Base-by-base conservation (phyloP, 257 asterid species). In the Thymus quinquecostatus region DNA sequence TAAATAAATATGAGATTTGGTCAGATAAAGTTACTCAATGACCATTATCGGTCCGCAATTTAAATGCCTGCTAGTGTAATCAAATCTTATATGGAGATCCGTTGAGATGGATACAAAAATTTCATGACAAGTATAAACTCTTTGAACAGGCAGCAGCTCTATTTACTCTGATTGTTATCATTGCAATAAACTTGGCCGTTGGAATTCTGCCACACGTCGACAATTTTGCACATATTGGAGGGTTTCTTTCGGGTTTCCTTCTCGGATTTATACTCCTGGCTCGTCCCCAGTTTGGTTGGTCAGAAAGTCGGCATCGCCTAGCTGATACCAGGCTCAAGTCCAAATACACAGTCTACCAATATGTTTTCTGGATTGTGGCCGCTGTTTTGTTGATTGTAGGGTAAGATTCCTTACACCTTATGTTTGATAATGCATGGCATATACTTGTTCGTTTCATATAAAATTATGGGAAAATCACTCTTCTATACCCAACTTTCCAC, bases 171-270 rank as follows among this genome's bases (percentile, higher is more conserved):
- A 66, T 92, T 11, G 69, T 92, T 76, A 86, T 89, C 70, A 85
- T 88, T 30, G 78, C 67, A 10, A 78, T 92, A 21, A 92, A 92
- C 79, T 82, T 92, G 82, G 96, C 87, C 1, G 92, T 88, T 14
- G 96, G 98, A 29, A 88, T 92, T 74, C 87, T 89, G 44, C 97
- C 97, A 6, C 96, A 87, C 34, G 96, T 92, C 1, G 97, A 92
- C 83, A 89, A 89, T 79, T 92, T 86, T 77, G 98, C 98, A 10
- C 96, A 92, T 60, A 92, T 92, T 60, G 96, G 96, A 67, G 98
- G 98, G 12, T 92, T 92, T 83, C 30, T 88, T 27, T 71, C 85
- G 0, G 98, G 98, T 48, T 86, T 92, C 66, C 91, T 92, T 73
- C 92, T 92, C 29, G 98, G 98, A 29, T 92, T 92, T 69, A 56